phyloP scores from a whole-genome alignment of 306 rosid species.

The Cucurbita maxima region DNA sequence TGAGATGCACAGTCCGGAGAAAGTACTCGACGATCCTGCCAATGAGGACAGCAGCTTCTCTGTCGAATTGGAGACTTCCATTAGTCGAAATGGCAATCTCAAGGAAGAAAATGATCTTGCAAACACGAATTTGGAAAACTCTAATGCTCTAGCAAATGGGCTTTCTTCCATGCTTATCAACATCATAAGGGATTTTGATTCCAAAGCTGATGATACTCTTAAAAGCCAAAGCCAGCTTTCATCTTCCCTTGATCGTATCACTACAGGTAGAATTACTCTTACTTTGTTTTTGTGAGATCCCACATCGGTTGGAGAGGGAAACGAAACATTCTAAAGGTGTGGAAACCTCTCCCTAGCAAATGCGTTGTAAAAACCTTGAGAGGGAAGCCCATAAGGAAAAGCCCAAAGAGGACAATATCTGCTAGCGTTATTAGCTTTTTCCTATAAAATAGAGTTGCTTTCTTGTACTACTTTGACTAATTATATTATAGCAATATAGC shows the following conservation, averaged over 20 bases:
- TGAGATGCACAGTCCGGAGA: neutral
- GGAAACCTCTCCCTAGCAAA: too few relatives aligned
- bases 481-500: neutral
- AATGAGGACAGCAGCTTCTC: neutral
- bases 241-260: slow-evolving; percentile 8
- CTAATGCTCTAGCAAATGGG: slow-evolving; percentile 6
- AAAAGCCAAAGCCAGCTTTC: slow-evolving; percentile 11
- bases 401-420: too few relatives aligned
- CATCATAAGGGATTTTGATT: slow-evolving; percentile 9
- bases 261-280: neutral
- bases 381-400: too few relatives aligned
- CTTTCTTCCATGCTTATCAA: slow-evolving; percentile 1
- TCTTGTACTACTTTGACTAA: neutral
- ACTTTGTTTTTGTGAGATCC: neutral
- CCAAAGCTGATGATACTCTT: slow-evolving; percentile 1
- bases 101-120: neutral
- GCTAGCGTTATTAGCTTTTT: too few relatives aligned
- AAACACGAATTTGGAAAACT: neutral
- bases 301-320: too few relatives aligned
- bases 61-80: neutral
- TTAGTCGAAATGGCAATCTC: neutral
- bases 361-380: too few relatives aligned
- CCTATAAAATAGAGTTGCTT: neutral
- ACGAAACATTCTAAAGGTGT: too few relatives aligned
- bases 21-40: neutral